Evolutionary conservation across 192 early-diverging fungal species (phyloP), one percentile per base, ranked within the genome.

Genomic region (Neocallimastix lanati): DNA sequence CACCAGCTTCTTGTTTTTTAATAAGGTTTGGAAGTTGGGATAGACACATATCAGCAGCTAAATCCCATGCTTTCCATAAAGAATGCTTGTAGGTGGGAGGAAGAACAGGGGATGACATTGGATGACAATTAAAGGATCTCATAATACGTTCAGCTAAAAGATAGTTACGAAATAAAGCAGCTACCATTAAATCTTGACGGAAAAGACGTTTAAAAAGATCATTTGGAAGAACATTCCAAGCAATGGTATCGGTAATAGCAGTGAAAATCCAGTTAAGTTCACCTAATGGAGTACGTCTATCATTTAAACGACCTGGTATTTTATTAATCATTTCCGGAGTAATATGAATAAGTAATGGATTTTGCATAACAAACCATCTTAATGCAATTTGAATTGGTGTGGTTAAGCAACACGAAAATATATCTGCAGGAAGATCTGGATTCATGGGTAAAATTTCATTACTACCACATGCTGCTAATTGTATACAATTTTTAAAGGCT

Each of bases 231-330:
- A 93, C 93, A 83, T 89, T 94, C 97, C 97, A 99, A 12, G 97
- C 97, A 79, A 99, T 99, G 12, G 96, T 98, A 84, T 99, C 97
- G 0, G 96, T 99, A 76, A 99, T 94, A 29, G 97, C 92, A 9
- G 96, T 98, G 82, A 99, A 97, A 25, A 99, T 96, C 97, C 97
- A 99, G 82, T 98, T 98, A 78, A 99, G 88, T 86, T 99, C 97
- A 76, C 97, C 97, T 18, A 98, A 86, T 0, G 97, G 95, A 25
- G 97, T 96, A 25, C 95, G 89, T 36, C 97, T 91, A 80, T 97
- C 96, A 82, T 93, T 93, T 29, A 94, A 85, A 29, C 92, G 85
- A 33, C 97, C 97, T 4, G 96, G 96, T 28, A 96, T 86, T 78
- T 92, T 89, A 76, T 89, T 86, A 29, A 96, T 94, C 92, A 97